Base-by-base conservation (phyloP, 352 stramenopile species). In the Blastocystis sp. region DNA sequence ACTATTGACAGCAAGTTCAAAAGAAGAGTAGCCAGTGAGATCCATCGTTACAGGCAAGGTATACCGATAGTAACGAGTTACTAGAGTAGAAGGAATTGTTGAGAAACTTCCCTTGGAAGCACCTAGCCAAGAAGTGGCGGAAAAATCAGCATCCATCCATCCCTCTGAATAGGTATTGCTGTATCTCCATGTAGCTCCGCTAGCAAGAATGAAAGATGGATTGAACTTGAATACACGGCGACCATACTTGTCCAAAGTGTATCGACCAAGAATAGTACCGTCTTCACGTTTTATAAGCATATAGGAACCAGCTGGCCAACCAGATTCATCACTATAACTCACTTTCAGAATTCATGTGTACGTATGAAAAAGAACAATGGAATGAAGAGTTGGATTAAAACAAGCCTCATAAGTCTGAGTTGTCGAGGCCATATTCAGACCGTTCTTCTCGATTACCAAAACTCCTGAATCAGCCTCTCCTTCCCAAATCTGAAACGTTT, bases 401-500 rank as follows among this genome's bases (percentile, higher is more conserved):
- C 60, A 70, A 2, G 40, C 60, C 40, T 70, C 60, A 37, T 70
- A 70, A 5, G 60, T 19, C 24, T n/a, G 15, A 33, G 33, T 44
- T 22, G 60, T 48, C 6, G 17, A n/a, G 4, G 33, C 60, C 27
- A 33, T 22, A 44, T 40, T 33, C 17, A 70, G 17, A 40, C 60
- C 60, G 17, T 70, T 70, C 60, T 70, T 2, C 24, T 70, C 42
- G 17, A 53, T 64, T 15, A 80, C 30, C 3, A 40, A 22, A 24
- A 33, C 33, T 24, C 69, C 69, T 2, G 69, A 64, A 1, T 40
- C 17, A 22, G 15, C 19, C 24, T 80, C 69, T 80, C 69, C 69
- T 48, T 80, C 69, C 69, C 69, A 80, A 37, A 80, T 35, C 24
- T 80, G 27, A 37, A 80, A 57, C n/a, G 30, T 35, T 48, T 80